Percentiles rank a stretch among this genome's conserved stretches.
Evolutionary conservation across 306 rosid species (phyloP).

Genomic region (Cucumis cinereus): DNA sequence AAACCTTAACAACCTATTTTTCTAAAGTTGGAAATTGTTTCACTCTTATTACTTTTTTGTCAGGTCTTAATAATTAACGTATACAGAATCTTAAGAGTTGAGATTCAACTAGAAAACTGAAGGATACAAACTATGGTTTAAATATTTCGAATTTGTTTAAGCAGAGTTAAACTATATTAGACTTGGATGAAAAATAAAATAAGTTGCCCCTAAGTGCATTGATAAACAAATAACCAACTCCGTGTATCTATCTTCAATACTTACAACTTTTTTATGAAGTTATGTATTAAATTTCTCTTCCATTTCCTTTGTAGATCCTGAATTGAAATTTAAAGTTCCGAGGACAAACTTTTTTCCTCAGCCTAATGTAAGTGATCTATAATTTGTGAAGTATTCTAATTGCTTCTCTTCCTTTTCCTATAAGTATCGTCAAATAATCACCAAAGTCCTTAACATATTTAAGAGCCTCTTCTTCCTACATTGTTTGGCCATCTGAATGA

Average conservation of each 20-base stretch:
- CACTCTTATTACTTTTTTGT: background rate
- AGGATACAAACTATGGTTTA: background rate
- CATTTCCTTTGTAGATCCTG: constrained; percentile 47
- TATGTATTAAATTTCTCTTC: background rate
- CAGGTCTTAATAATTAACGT: background rate
- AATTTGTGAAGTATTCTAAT: background rate
- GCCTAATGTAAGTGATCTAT: constrained; percentile 61
- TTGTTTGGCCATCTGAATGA: background rate
- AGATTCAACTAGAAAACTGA: background rate
- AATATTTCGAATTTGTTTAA: background rate
- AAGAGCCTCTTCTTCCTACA: background rate
- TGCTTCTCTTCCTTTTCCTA: background rate
- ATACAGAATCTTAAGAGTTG: background rate
- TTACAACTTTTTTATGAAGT: background rate
- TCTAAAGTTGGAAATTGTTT: background rate
- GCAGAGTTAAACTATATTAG: background rate
- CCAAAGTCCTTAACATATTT: background rate
- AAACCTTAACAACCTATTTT: background rate
- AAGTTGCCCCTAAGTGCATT: background rate
- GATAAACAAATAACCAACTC: background rate
- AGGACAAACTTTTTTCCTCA: constrained; percentile 77
- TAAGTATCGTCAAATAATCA: background rate
- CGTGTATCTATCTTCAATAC: too few species aligned
- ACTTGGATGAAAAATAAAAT: background rate
- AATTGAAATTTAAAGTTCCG: constrained; percentile 58